Conservation (phyloP, 306 rosid species). For the Lablab purpureus region DNA sequence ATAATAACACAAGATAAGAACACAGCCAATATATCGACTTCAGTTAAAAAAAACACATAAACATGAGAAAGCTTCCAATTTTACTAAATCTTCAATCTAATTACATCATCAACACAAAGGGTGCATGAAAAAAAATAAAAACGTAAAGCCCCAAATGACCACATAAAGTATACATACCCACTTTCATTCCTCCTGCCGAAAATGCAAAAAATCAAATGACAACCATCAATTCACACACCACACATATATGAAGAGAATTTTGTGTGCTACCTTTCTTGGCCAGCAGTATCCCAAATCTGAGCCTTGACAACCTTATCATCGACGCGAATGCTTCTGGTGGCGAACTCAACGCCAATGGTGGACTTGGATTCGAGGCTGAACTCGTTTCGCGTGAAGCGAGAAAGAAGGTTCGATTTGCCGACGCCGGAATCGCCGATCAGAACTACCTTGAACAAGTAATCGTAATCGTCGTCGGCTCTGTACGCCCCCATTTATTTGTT, state of each 20-base stretch:
- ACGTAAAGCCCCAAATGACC: slow-evolving; percentile 14
- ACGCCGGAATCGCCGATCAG: slow-evolving; percentile 90
- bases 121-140: slow-evolving; percentile 26
- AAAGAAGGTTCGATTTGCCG: slow-evolving; percentile 80
- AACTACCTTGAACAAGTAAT: slow-evolving; percentile 86
- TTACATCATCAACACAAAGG: slow-evolving; percentile 4
- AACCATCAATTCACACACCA: not conserved
- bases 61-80: not conserved
- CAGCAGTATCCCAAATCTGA: slow-evolving; percentile 97
- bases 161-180: not conserved
- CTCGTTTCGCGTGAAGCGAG: slow-evolving; percentile 79
- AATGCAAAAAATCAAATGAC: slow-evolving; percentile 13
- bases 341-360: slow-evolving; percentile 91
- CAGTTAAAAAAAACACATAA: not conserved
- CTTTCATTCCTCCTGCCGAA: not conserved
- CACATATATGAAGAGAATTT: not conserved
- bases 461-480: slow-evolving; percentile 87
- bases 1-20: not conserved
- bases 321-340: slow-evolving; percentile 83
- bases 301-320: slow-evolving; percentile 91
- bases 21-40: not conserved
- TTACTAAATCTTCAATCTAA: not conserved
- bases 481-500: slow-evolving; percentile 68
- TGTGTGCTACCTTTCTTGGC: slow-evolving; percentile 74
- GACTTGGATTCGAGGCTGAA: slow-evolving; percentile 87